Base-by-base conservation (phyloP, 2,329 filamentous ascomycete species). In the Xylariaceae sp. region DNA sequence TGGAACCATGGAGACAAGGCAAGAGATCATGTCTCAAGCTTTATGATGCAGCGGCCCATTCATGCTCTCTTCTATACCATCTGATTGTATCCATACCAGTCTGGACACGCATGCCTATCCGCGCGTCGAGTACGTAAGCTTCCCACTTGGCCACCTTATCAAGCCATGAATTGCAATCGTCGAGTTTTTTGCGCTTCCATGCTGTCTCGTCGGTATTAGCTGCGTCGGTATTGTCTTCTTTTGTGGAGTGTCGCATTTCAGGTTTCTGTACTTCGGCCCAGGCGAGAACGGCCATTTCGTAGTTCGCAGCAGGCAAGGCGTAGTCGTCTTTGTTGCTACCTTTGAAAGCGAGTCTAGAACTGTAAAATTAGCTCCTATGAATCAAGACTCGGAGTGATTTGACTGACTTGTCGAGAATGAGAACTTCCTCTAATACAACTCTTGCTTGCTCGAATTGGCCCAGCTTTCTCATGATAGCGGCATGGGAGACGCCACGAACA, bases 201-300 rank as follows among this genome's bases (percentile, higher is more conserved):
- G 52, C 61, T 0, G 64, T 61, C 0, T 64, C 48, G 4, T 64
- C 61, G 16, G 64, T 17, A 17, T 19, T 19, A 7, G 18, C 30
- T n/a, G 30, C 30, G 13, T n/a, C 30, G 13, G 30, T n/a, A 6
- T 55, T 34, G 9, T 42, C 42, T 15, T 50, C 13, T 16, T 37
- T 12, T 7, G 42, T 45, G 7, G 34, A 33, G 11, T 65, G 59
- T 51, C 68, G 73, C 39, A 71, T 73, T 26, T 26, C 22, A 11
- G 22, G 22, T 26, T 26, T 26, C 6, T 26, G 22, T 26, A 26
- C 22, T 55, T 91, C 85, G 43, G 77, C 73, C 90, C 91, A 98
- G 1, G 83, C 69, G 41, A 87, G 79, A 7, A 86, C 88, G 0
- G 82, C 89, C 69, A 93, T 79, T 65, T 98, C 93, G 63, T 96